A percentile compares a stretch with the other conserved stretches of the same genome.
phyloP scores from a whole-genome alignment of 345 rosid species.

The Odontarrhena argentea region DNA sequence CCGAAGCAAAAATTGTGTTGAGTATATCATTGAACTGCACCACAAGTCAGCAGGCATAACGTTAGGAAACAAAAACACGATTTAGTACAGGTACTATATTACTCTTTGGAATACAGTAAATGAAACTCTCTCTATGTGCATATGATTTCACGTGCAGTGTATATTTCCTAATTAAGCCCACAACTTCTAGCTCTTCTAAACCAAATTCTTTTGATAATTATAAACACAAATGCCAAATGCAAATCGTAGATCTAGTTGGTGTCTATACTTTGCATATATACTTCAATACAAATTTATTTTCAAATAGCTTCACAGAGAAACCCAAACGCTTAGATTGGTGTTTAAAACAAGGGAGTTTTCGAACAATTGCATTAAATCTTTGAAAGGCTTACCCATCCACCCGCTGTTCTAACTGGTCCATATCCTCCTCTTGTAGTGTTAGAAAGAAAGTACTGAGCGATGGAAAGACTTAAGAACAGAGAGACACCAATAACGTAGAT shows the following conservation, averaged over 20 bases:
- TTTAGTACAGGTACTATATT: neutral
- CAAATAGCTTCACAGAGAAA: too few relatives aligned
- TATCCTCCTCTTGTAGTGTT: slow-evolving; percentile 54
- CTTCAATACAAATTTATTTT: too few relatives aligned
- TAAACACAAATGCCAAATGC: too few relatives aligned
- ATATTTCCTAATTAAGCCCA: too few relatives aligned
- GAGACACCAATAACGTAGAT: slow-evolving; percentile 81
- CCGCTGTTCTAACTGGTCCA: slow-evolving; percentile 80
- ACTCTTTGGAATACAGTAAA: too few relatives aligned
- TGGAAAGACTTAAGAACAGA: slow-evolving; percentile 82
- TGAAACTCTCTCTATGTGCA: too few relatives aligned
- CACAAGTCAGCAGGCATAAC: slow-evolving; percentile 17
- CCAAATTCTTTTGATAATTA: too few relatives aligned
- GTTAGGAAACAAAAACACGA: slow-evolving; percentile 1
- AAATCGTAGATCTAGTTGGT: too few relatives aligned
- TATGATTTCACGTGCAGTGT: too few relatives aligned
- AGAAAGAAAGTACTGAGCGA: slow-evolving; percentile 70
- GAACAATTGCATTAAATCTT: neutral
- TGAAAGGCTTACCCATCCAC: slow-evolving; percentile 80
- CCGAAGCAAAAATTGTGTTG: slow-evolving; percentile 86
- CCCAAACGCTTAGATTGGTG: neutral
- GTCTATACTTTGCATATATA: too few relatives aligned
- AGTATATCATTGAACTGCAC: slow-evolving; percentile 84
- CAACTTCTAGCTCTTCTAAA: too few relatives aligned
- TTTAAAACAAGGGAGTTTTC: neutral